phyloP scores from a whole-genome alignment of 2,329 filamentous ascomycete species.

The Trichoderma brevicompactum region DNA sequence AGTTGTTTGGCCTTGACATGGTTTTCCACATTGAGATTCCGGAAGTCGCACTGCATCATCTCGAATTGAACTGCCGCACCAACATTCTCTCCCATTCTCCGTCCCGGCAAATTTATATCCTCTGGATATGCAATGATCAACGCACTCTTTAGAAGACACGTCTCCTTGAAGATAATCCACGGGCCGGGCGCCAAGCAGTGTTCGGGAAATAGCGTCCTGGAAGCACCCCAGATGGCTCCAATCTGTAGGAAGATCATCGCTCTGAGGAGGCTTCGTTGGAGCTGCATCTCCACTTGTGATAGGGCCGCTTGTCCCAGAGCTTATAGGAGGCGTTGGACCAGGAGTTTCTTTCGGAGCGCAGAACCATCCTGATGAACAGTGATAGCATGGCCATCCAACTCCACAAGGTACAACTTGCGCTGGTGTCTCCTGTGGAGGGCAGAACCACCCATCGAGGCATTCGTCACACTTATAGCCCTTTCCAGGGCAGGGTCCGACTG shows the following conservation, averaged over 20 bases:
- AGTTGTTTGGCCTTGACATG: conserved; percentile 31
- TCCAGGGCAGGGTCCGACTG: conserved; percentile 34
- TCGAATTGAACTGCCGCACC: conserved; percentile 47
- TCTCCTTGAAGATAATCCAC: conserved; percentile 36
- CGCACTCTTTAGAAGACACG: conserved; percentile 56
- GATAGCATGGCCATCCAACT: conserved; percentile 41
- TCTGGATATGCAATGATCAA: conserved; percentile 50
- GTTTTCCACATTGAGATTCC: conserved; percentile 34
- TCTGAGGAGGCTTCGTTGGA: neutral
- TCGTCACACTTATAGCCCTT: conserved; percentile 38
- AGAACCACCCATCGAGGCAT: conserved; percentile 41
- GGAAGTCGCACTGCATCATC: conserved; percentile 35
- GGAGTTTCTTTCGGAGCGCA: conserved; percentile 32
- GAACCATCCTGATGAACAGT: conserved; percentile 40
- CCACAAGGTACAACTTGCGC: conserved; percentile 38
- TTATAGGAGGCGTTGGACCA: conserved; percentile 1
- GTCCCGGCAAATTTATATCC: conserved; percentile 53
- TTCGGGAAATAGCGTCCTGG: conserved; percentile 36
- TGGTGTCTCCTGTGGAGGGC: conserved; percentile 41
- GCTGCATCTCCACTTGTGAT: neutral
- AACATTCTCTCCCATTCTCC: conserved; percentile 57
- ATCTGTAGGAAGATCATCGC: conserved; percentile 15
- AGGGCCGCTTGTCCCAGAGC: neutral
- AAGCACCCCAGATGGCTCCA: conserved; percentile 43
- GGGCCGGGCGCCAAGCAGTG: conserved; percentile 34